A percentile compares a stretch with the other conserved stretches of the same genome.
Evolutionary conservation across 495 filamentous ascomycete genomes (phyloP).

Genomic region (Astrothelium subdiscretum): DNA sequence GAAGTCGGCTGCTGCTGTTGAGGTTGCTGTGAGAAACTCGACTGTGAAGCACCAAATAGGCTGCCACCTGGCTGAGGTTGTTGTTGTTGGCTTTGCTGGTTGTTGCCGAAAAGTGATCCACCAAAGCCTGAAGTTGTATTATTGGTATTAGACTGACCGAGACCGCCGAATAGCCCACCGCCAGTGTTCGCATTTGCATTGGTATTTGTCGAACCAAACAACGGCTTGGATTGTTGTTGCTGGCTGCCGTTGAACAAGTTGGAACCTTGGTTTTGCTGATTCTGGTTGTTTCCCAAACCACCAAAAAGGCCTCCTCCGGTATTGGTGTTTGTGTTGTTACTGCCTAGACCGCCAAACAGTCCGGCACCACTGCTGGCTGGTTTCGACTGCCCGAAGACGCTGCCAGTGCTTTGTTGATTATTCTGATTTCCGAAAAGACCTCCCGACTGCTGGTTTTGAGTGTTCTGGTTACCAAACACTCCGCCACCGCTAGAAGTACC

Average conservation of each 20-base stretch:
- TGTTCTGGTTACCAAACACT: slow-evolving; percentile 35
- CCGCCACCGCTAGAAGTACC: slow-evolving; percentile 31
- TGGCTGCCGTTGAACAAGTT: slow-evolving; percentile 26
- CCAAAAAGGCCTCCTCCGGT: slow-evolving; percentile 42
- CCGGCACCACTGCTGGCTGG: slow-evolving; percentile 36
- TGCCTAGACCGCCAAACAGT: slow-evolving; percentile 49
- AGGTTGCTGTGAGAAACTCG: slow-evolving; percentile 30
- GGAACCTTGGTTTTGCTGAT: slow-evolving; percentile 37
- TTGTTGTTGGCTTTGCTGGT: slow-evolving; percentile 26
- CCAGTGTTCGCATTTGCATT: slow-evolving; percentile 23
- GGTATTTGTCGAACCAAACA: slow-evolving; percentile 18
- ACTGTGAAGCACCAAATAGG: slow-evolving; percentile 54
- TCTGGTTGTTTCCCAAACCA: slow-evolving; percentile 39
- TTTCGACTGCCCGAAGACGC: slow-evolving; percentile 37
- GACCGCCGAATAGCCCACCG: slow-evolving; percentile 24
- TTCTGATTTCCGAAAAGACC: slow-evolving; percentile 41
- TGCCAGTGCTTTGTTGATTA: slow-evolving; percentile 30
- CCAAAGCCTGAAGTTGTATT: slow-evolving; percentile 6
- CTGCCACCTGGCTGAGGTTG: slow-evolving; percentile 25
- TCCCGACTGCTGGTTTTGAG: slow-evolving; percentile 10
- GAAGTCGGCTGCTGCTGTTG: slow-evolving; percentile 38
- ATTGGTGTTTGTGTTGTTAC: slow-evolving; percentile 22
- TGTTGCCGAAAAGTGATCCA: slow-evolving; percentile 22
- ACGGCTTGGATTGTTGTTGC: slow-evolving; percentile 23
- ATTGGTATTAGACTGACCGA: slow-evolving; percentile 20